Percentiles rank a stretch among this genome's conserved stretches.
phyloP scores from a whole-genome alignment of 768 basidiomycete species.

The Kwoniella mangroviensis region DNA sequence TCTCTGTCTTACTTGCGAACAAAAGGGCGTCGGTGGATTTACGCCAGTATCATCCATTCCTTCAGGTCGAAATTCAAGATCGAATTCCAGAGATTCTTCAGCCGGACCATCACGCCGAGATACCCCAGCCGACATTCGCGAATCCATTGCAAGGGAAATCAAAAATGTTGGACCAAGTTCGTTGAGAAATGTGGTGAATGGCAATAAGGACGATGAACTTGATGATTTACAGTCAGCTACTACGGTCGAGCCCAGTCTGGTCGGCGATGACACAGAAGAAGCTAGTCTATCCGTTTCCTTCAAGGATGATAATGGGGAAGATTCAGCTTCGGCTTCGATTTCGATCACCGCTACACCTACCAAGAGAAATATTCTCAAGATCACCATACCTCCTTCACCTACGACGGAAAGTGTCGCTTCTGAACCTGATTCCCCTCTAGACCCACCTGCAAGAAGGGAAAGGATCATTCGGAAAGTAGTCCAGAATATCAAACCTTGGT shows the following conservation, averaged over 20 bases:
- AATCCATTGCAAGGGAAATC: slow-evolving; percentile 2
- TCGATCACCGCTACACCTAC: slow-evolving; percentile 13
- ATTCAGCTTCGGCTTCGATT: not conserved
- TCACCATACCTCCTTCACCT: slow-evolving; percentile 15
- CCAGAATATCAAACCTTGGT: slow-evolving; percentile 36
- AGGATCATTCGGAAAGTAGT: slow-evolving; percentile 27
- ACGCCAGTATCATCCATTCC: slow-evolving; percentile 25
- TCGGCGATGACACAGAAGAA: slow-evolving; percentile 10
- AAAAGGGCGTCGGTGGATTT: slow-evolving; percentile 38
- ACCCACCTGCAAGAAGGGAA: slow-evolving; percentile 26
- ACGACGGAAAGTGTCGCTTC: slow-evolving; percentile 14
- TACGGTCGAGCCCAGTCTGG: slow-evolving; percentile 1
- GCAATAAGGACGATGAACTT: not conserved
- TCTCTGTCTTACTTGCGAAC: slow-evolving; percentile 52
- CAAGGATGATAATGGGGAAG: slow-evolving; percentile 1
- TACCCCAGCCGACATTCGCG: slow-evolving; percentile 5
- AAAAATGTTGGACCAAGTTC: slow-evolving; percentile 19
- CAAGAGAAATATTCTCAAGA: slow-evolving; percentile 3
- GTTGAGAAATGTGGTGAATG: slow-evolving; percentile 18
- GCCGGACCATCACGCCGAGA: slow-evolving; percentile 20
- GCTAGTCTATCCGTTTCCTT: slow-evolving; percentile 1
- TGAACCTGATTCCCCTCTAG: slow-evolving; percentile 21
- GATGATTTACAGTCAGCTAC: not conserved
- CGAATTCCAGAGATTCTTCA: slow-evolving; percentile 21
- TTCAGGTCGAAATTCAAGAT: slow-evolving; percentile 12